Base-by-base conservation (phyloP, 140 eudicot genomes). In the Senecio squalidus region DNA sequence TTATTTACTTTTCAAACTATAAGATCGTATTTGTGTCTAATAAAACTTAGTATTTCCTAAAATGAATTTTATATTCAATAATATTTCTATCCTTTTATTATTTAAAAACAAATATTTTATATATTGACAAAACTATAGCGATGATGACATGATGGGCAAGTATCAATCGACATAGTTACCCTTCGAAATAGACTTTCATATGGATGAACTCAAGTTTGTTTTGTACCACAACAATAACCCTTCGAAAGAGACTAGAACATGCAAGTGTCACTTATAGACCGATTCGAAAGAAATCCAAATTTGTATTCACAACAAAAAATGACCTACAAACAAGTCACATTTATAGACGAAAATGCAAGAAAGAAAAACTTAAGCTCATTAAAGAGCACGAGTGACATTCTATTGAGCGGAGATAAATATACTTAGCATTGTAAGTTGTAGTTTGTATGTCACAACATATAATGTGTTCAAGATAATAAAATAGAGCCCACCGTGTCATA, bases 181-280 rank as follows among this genome's bases (percentile, higher is more conserved):
- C 53, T 5, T 16, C 3, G 41, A 60, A 26, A 43, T 40, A 41
- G 66, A 60, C 66, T 30, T 60, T 16, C 26, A 3, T 28, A 60
- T 17, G 28, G 10, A 3, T 16, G 28, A 41, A 26, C 40, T 25
- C 30, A 5, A 13, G 8, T 51, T 41, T 26, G 13, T 16, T 7
- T 25, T 1, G 9, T 41, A 17, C 25, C 39, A 43, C 25, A 5
- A 60, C n/a, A 43, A 15, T 51, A 40, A 22, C 2, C 30, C 36
- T 43, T 17, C 2, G 53, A 26, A 27, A 44, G 41, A 44, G 55
- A 60, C 55, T 20, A 0, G 16, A 10, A 31, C 14, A 55, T 15
- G 43, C 45, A 43, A 43, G 49, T 43, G 49, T 43, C 18, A 43
- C 8, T 6, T 43, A 43, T 16, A 16, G 22, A 43, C 18, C 14